Conservation (phyloP, 108 stramenopile species). For the Mediolabrus comicus region DNA sequence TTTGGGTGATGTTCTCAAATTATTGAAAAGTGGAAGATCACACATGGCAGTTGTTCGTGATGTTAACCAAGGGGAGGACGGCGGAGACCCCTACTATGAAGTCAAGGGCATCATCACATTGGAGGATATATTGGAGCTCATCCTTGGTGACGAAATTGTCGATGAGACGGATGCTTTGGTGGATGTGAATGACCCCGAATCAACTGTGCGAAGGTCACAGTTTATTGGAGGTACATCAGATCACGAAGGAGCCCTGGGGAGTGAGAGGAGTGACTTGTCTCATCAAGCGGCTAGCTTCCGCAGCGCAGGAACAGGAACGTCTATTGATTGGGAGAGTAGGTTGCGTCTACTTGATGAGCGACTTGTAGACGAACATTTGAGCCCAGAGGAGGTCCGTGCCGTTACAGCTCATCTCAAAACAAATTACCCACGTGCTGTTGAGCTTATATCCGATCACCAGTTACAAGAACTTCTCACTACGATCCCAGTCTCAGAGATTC, state of each 20-base stretch:
- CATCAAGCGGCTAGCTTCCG: not conserved
- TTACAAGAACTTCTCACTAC: constrained; percentile 56
- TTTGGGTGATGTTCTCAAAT: constrained; percentile 87
- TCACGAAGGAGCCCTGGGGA: not conserved
- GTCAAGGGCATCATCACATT: constrained; percentile 97
- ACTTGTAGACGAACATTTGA: constrained; percentile 74
- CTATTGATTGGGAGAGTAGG: constrained; percentile 65
- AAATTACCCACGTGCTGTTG: constrained; percentile 66
- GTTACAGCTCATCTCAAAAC: constrained; percentile 79
- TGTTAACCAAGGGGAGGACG: constrained; percentile 78
- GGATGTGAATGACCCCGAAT: constrained; percentile 65
- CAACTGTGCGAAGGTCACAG: constrained; percentile 45
- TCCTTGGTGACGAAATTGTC: constrained; percentile 95
- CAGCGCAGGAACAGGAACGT: not conserved
- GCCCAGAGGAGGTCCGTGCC: constrained; percentile 72
- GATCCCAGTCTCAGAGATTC: constrained; percentile 62
- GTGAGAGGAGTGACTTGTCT: not conserved
- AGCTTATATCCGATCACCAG: constrained; percentile 67
- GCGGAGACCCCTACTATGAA: constrained; percentile 88
- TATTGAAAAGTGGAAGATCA: constrained; percentile 83
- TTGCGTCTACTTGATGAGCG: constrained; percentile 82
- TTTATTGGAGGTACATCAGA: constrained; percentile 19
- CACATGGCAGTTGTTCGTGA: constrained; percentile 96
- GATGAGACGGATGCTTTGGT: constrained; percentile 95
- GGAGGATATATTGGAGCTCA: constrained; percentile 95